These are phyloP conservation scores for Lathyrus tuberosus DNA, from an alignment of 306 rosid genomes.

Conservation along the genomic window DNA sequence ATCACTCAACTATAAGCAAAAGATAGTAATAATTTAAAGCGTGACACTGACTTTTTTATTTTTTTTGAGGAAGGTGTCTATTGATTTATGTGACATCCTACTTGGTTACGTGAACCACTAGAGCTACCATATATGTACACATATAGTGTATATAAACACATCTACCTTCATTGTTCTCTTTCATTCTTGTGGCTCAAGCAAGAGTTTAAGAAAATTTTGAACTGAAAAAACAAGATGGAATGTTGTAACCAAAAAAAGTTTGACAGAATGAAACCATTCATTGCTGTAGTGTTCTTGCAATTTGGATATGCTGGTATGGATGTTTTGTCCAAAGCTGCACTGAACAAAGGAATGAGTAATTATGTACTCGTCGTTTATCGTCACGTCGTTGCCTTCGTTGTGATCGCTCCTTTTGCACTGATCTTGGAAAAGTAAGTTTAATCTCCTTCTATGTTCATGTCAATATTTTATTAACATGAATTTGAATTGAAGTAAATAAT, in stretches of 20 bases:
- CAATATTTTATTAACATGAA: not conserved
- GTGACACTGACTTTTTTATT: constrained; percentile 39
- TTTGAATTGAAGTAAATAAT: not conserved
- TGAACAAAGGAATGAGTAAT: constrained; percentile 90
- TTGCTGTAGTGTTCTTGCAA: constrained; percentile 81
- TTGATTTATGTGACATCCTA: constrained; percentile 34
- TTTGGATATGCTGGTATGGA: constrained; percentile 93
- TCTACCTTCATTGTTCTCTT: constrained; percentile 12
- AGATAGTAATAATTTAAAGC: constrained; percentile 50
- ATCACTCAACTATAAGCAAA: constrained; percentile 44
- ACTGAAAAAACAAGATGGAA: constrained; percentile 44
- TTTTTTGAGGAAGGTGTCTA: constrained; percentile 17
- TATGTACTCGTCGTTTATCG: constrained; percentile 88
- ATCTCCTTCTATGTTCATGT: not conserved
- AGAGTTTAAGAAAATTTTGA: constrained; percentile 9
- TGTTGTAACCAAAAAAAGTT: constrained; percentile 20
- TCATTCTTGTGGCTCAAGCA: constrained; percentile 47
- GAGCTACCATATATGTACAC: constrained; percentile 16
- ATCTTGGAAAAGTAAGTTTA: constrained; percentile 66
- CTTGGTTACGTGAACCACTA: constrained; percentile 42
- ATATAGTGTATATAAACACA: constrained; percentile 36
- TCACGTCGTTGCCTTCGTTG: constrained; percentile 68
- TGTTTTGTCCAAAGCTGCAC: constrained; percentile 81
- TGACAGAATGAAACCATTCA: constrained; percentile 62
- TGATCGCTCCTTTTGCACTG: constrained; percentile 77